Conservation (phyloP, 2,329 filamentous ascomycete species). For the Pyrenophora teres region DNA sequence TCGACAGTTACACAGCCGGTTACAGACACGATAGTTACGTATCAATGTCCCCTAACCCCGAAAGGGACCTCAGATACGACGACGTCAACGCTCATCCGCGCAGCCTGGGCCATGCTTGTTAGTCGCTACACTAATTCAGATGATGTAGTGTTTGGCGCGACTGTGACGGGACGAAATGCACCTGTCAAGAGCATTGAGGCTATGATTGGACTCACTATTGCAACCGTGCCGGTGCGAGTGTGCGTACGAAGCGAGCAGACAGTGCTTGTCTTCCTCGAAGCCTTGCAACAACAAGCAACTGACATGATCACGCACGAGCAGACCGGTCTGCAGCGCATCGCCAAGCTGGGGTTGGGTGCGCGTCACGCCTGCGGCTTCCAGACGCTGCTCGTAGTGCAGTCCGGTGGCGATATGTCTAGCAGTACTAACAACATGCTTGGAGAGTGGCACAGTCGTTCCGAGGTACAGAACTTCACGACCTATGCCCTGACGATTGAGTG, state of each 20-base stretch:
- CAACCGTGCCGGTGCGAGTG: slow-evolving; percentile 43
- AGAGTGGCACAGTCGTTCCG: slow-evolving; percentile 8
- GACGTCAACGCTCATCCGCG: slow-evolving; percentile 21
- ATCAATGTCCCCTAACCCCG: neutral
- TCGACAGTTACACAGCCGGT: slow-evolving; percentile 10
- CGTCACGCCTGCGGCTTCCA: neutral
- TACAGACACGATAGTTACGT: slow-evolving; percentile 5
- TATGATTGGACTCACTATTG: slow-evolving; percentile 51
- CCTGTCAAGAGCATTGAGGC: slow-evolving; percentile 5
- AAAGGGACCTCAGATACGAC: slow-evolving; percentile 1
- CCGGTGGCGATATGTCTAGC: slow-evolving; percentile 56
- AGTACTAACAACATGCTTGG: neutral
- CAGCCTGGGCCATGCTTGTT: slow-evolving; percentile 37
- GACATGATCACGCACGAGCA: slow-evolving; percentile 40
- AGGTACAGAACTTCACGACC: slow-evolving; percentile 11
- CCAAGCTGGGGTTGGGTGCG: neutral
- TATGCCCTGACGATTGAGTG: neutral
- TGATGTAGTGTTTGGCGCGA: slow-evolving; percentile 1
- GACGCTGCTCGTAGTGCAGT: slow-evolving; percentile 46
- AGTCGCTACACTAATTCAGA: slow-evolving; percentile 18
- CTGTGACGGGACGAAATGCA: neutral
- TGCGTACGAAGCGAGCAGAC: slow-evolving; percentile 11
- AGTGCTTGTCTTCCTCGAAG: slow-evolving; percentile 14
- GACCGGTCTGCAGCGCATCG: slow-evolving; percentile 40
- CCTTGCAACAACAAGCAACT: slow-evolving; percentile 18